Percentiles rank a stretch among this genome's conserved stretches.
Conservation (phyloP, 2,329 filamentous ascomycete genomes). For the Aspergillus carbonarius region DNA sequence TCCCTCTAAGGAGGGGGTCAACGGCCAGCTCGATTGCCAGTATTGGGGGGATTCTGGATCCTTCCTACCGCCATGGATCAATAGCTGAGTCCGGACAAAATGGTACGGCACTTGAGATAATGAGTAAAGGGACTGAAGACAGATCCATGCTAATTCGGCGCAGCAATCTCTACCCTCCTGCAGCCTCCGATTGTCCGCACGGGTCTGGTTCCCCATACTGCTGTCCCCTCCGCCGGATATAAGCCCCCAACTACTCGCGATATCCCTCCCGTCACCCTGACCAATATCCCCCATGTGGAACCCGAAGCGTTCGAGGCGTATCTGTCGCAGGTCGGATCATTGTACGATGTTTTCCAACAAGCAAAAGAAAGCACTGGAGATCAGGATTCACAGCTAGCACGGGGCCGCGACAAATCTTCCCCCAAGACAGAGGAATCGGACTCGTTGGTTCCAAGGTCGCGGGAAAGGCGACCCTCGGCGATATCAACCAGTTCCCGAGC, state of each 20-base stretch:
- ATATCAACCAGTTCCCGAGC: conserved; percentile 46
- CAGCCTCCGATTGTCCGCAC: conserved; percentile 88
- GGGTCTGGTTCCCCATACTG: conserved; percentile 76
- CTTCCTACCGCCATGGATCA: conserved; percentile 58
- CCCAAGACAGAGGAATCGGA: conserved; percentile 51
- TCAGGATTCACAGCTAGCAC: conserved; percentile 47
- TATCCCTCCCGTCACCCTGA: conserved; percentile 88
- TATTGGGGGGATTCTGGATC: conserved; percentile 79
- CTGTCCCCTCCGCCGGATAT: conserved; percentile 66
- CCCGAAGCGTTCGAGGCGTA: conserved; percentile 79
- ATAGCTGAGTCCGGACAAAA: conserved; percentile 78
- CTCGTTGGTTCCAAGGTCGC: conserved; percentile 46
- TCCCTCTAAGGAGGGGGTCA: conserved; percentile 66
- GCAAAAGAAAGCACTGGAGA: conserved; percentile 76
- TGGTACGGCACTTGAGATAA: conserved; percentile 49
- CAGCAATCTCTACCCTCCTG: conserved; percentile 89
- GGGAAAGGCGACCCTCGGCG: conserved; percentile 43
- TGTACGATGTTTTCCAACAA: conserved; percentile 86
- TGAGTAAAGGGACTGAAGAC: background rate
- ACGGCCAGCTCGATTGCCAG: conserved; percentile 85
- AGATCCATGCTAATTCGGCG: conserved; percentile 13
- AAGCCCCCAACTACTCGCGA: conserved; percentile 82
- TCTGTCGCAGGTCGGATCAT: conserved; percentile 75
- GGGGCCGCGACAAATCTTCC: conserved; percentile 45
- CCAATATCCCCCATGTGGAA: conserved; percentile 82